Conservation (phyloP, 768 basidiomycete genomes). For the Leucogyrophana mollusca region DNA sequence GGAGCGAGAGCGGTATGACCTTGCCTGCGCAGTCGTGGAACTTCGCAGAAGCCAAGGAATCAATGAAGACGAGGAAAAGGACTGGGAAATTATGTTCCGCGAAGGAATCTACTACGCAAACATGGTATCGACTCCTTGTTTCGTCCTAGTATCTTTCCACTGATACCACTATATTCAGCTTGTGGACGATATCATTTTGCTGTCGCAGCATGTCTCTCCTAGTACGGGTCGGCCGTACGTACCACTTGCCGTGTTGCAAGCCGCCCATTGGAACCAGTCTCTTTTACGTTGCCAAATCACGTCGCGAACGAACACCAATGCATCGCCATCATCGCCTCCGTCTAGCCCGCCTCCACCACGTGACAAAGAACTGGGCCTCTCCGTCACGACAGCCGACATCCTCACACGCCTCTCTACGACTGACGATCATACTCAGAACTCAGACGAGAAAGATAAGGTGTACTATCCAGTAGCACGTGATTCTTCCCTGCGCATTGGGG, state of each 20-base stretch:
- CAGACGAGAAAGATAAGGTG: slow-evolving; percentile 26
- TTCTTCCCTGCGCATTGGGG: slow-evolving; percentile 74
- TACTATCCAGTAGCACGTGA: slow-evolving; percentile 71
- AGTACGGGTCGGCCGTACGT: slow-evolving; percentile 69
- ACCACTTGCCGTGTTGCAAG: slow-evolving; percentile 63
- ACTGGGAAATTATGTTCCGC: slow-evolving; percentile 70
- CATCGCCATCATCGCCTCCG: slow-evolving; percentile 26
- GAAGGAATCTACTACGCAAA: slow-evolving; percentile 83
- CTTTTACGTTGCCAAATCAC: slow-evolving; percentile 62
- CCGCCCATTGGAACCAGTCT: slow-evolving; percentile 79
- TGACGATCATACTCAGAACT: slow-evolving; percentile 8
- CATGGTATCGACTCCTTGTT: slow-evolving; percentile 53
- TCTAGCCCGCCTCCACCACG: slow-evolving; percentile 32
- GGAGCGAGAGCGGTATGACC: slow-evolving; percentile 78
- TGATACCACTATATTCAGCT: slow-evolving; percentile 42
- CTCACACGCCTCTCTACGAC: slow-evolving; percentile 26
- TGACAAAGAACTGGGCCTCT: slow-evolving; percentile 69
- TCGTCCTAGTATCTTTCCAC: background rate
- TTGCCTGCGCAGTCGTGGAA: slow-evolving; percentile 76
- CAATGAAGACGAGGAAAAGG: slow-evolving; percentile 60
- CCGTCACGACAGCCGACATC: slow-evolving; percentile 54
- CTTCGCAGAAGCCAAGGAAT: slow-evolving; percentile 58
- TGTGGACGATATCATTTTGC: slow-evolving; percentile 74
- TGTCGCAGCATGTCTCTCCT: slow-evolving; percentile 76
- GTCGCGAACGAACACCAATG: slow-evolving; percentile 24